Percentiles rank a stretch among this genome's conserved stretches.
phyloP scores from a whole-genome alignment of 2,329 filamentous ascomycete genomes.

The Fusarium sp. region DNA sequence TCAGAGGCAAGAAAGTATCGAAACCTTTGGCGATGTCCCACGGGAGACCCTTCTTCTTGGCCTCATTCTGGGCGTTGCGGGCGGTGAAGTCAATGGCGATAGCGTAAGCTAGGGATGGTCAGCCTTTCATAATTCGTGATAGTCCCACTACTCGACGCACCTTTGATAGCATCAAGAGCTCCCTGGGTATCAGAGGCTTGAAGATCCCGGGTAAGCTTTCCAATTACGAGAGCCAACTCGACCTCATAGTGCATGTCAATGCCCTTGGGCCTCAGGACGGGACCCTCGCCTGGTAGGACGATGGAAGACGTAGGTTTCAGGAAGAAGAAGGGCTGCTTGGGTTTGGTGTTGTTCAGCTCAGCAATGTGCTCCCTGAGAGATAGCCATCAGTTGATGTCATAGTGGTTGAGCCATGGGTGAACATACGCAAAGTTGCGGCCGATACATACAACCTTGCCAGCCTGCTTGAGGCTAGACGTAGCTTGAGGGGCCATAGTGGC shows the following conservation, averaged over 20 bases:
- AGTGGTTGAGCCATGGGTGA: background rate
- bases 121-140: background rate
- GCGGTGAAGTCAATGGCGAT: constrained; percentile 97
- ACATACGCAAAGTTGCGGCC: constrained; percentile 93
- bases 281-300: constrained; percentile 78
- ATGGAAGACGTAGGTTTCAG: constrained; percentile 92
- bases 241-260: constrained; percentile 94
- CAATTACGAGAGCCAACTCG: constrained; percentile 89
- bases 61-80: constrained; percentile 93
- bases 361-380: constrained; percentile 82
- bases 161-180: constrained; percentile 84
- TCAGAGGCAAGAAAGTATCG: constrained; percentile 94
- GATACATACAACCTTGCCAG: constrained; percentile 88
- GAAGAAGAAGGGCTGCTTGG: constrained; percentile 99
- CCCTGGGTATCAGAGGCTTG: constrained; percentile 76
- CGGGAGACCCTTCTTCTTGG: constrained; percentile 92
- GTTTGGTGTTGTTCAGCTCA: constrained; percentile 86
- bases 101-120: constrained; percentile 72
- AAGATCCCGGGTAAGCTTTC: constrained; percentile 80
- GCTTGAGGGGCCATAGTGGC: constrained; percentile 54
- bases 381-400: constrained; percentile 13
- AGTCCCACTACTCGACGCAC: constrained; percentile 54
- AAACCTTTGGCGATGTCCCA: constrained; percentile 98
- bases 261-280: constrained; percentile 83
- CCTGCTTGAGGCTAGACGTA: constrained; percentile 58